A percentile compares a stretch with the other conserved stretches of the same genome.
Evolutionary conservation across 2,329 filamentous ascomycete species (phyloP).

Genomic region (Paradendryphiella salina): DNA sequence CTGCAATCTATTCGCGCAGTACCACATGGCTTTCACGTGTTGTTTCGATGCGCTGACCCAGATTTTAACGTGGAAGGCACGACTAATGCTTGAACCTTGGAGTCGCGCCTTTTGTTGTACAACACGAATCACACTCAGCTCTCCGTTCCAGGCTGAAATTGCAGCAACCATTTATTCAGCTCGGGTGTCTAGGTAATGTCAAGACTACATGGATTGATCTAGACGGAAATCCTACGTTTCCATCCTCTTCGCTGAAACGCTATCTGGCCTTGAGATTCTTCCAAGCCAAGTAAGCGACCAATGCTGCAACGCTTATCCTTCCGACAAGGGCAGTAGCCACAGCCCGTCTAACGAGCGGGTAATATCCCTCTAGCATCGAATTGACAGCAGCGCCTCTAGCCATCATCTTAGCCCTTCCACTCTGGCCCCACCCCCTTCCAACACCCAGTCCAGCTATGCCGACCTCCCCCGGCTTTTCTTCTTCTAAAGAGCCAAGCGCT

Average conservation of each 20-base stretch:
- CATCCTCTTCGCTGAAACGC: no score
- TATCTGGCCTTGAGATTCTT: conserved; percentile 18
- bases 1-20: not conserved
- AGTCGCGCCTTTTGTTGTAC: no score
- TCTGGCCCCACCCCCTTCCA: conserved; percentile 46
- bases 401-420: conserved; percentile 45
- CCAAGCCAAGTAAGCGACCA: conserved; percentile 29
- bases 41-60: not conserved
- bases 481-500: conserved; percentile 25
- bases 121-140: conserved; percentile 7
- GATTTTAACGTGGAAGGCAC: no score
- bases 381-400: conserved; percentile 49
- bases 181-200: no score
- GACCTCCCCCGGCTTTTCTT: conserved; percentile 48
- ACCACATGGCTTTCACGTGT: not conserved
- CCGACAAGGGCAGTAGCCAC: conserved; percentile 51
- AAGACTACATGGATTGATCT: no score
- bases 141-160: conserved; percentile 10
- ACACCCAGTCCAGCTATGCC: conserved; percentile 53
- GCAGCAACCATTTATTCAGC: no score
- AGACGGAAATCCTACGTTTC: no score
- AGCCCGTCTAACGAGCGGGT: conserved; percentile 54
- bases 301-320: conserved; percentile 35
- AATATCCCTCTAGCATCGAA: conserved; percentile 58
- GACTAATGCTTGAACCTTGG: no score